These are phyloP conservation scores for Stentor coeruleus DNA, from an alignment of 73 alveolate genomes.

Conservation along the genomic window DNA sequence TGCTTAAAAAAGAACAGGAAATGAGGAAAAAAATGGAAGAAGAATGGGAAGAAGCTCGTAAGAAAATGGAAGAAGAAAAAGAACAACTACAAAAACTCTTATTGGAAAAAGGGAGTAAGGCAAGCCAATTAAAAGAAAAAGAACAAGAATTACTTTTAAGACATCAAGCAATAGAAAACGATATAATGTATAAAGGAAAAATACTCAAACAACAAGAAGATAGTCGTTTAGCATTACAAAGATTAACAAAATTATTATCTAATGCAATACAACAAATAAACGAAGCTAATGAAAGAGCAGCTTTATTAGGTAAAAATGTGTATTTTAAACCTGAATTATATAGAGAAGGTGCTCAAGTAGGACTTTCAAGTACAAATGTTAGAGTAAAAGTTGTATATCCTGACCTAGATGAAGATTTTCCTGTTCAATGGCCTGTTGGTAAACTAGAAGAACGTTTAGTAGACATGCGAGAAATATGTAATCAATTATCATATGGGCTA, in stretches of 20 bases:
- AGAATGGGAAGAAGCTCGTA: slow-evolving; percentile 31
- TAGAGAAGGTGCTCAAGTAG: slow-evolving; percentile 34
- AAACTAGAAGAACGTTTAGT: slow-evolving; percentile 51
- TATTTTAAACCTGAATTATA: slow-evolving; percentile 31
- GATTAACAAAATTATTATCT: slow-evolving; percentile 33
- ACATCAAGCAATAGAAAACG: slow-evolving; percentile 52
- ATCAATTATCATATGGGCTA: neutral
- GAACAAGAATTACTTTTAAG: slow-evolving; percentile 46
- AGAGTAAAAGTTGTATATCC: slow-evolving; percentile 39
- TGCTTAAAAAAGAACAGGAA: slow-evolving; percentile 31
- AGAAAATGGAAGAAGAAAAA: slow-evolving; percentile 44
- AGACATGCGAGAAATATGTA: slow-evolving; percentile 21
- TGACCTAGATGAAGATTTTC: slow-evolving; percentile 36
- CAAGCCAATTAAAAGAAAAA: neutral
- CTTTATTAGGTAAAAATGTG: slow-evolving; percentile 40
- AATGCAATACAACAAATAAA: slow-evolving; percentile 45
- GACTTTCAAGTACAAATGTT: slow-evolving; percentile 48
- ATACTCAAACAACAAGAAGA: slow-evolving; percentile 44
- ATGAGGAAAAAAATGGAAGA: slow-evolving; percentile 42
- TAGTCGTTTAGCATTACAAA: slow-evolving; percentile 35
- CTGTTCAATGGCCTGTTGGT: slow-evolving; percentile 44
- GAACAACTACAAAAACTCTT: slow-evolving; percentile 29
- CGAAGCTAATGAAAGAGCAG: slow-evolving; percentile 67
- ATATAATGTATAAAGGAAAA: slow-evolving; percentile 36
- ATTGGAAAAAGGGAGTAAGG: neutral